Evolutionary conservation across 192 early-diverging fungal species (phyloP), one percentile per base, ranked within the genome.

Genomic region (Podila horticola): DNA sequence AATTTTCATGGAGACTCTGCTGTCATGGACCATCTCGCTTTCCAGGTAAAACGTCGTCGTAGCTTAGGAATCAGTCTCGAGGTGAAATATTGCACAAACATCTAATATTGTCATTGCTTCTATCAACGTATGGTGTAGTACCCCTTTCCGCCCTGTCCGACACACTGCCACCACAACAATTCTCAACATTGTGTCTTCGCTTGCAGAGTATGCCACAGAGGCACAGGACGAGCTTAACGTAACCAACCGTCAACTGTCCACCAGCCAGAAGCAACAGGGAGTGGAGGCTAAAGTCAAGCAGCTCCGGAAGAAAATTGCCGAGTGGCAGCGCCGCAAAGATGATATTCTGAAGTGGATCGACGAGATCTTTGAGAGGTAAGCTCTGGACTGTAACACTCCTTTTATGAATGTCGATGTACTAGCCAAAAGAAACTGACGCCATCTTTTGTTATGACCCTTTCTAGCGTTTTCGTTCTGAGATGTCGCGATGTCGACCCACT

Each of bases 391-490:
- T 6, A 26, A 33, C 41, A 15, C 45, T 15, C 29, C 2, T 9
- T 9, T 11, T 20, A 29, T 24, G 17, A 26, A 5, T 31, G 22
- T 20, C 19, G 1, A 4, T 24, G 15, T 29, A 10, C 24, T 28
- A 5, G 38, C 0, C n/a, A 4, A 28, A 5, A 31, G 28, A 17
- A 33, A 13, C 48, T 66, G 26, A 66, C 45, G 1, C 15, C 30
- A 2, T 19, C 0, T 1, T 12, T 2, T 28, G 9, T 41, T 15
- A 9, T 17, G 24, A 29, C n/a, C 5, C 50, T 59, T 22, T 51
- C 12, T 83, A 93, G 92, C 41, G 88, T 99, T 17, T 99, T 97
- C 87, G 88, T 94, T 28, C 94, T 96, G 75, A 88, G 98, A 31
- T 94, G 93, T 69, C 92, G 96, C 30, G 98, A 99, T 83, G 93